Conservation (phyloP, 192 early-diverging fungal genomes). For the Backusella liffmaniae region DNA sequence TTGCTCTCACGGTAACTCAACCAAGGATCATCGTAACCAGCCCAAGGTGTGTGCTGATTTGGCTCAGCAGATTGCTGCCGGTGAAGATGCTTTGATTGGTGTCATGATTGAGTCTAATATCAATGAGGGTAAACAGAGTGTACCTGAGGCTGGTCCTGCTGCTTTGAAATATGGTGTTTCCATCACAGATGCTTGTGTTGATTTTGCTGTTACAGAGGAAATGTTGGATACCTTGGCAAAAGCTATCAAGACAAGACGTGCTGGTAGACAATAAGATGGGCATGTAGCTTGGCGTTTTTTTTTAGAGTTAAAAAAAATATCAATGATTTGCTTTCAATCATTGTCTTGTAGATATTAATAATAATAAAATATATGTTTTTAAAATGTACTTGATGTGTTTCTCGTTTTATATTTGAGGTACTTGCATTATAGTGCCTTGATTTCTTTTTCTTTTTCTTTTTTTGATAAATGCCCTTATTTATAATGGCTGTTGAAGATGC, state of each 20-base stretch:
- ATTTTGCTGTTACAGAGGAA: constrained; percentile 78
- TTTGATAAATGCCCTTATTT: too few relatives aligned
- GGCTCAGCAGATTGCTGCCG: constrained; percentile 70
- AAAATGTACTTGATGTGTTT: too few relatives aligned
- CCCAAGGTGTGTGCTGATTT: constrained; percentile 67
- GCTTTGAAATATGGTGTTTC: constrained; percentile 83
- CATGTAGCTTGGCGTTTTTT: neutral
- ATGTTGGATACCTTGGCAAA: constrained; percentile 77
- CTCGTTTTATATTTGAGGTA: too few relatives aligned
- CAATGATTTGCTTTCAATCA: neutral
- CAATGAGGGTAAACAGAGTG: constrained; percentile 83
- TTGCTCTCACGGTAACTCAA: constrained; percentile 91
- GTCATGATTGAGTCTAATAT: constrained; percentile 96
- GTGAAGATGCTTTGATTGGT: constrained; percentile 67
- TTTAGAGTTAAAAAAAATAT: neutral
- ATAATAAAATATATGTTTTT: neutral
- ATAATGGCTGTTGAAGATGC: too few relatives aligned
- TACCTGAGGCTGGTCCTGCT: constrained; percentile 63
- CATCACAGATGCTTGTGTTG: constrained; percentile 94
- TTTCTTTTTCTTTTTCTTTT: too few relatives aligned
- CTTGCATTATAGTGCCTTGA: too few relatives aligned
- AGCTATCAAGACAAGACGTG: constrained; percentile 69
- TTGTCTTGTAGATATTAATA: neutral
- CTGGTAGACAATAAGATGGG: neutral
- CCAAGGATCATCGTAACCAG: constrained; percentile 90